These are phyloP conservation scores for Clonostachys rosea DNA, from an alignment of 2,329 filamentous ascomycete genomes.

Conservation along the genomic window DNA sequence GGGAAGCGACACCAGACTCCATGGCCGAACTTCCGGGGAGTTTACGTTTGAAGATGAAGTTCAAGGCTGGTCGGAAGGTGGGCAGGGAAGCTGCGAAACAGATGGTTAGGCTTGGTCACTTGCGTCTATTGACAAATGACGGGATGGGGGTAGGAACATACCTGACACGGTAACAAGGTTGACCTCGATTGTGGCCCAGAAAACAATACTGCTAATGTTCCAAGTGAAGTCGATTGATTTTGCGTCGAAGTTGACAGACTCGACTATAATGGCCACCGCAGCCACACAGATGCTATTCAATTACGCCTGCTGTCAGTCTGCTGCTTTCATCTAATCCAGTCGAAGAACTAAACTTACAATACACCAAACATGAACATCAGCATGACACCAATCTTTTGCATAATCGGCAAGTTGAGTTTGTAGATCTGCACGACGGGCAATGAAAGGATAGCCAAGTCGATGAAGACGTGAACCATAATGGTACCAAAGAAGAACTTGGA, in stretches of 20 bases:
- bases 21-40: too few relatives aligned
- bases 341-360: slow-evolving; percentile 6
- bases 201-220: slow-evolving; percentile 1
- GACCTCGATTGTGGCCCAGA: slow-evolving; percentile 3
- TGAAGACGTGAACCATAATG: slow-evolving; percentile 12
- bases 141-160: too few relatives aligned
- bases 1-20: too few relatives aligned
- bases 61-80: too few relatives aligned
- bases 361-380: slow-evolving; percentile 13
- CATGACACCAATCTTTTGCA: slow-evolving; percentile 10
- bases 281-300: slow-evolving; percentile 1
- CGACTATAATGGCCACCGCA: slow-evolving; percentile 1
- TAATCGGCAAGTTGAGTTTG: slow-evolving; percentile 9
- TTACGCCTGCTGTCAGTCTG: too few relatives aligned
- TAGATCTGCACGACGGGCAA: slow-evolving; percentile 15
- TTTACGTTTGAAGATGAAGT: too few relatives aligned
- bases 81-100: too few relatives aligned
- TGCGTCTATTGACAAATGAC: too few relatives aligned
- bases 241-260: neutral
- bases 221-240: neutral
- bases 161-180: slow-evolving; percentile 3
- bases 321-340: too few relatives aligned
- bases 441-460: slow-evolving; percentile 15
- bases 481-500: slow-evolving; percentile 17
- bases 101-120: too few relatives aligned